Evolutionary conservation across 2,329 filamentous ascomycete genomes (phyloP), one percentile per base, ranked within the genome.

Genomic region (Geosmithia flava): DNA sequence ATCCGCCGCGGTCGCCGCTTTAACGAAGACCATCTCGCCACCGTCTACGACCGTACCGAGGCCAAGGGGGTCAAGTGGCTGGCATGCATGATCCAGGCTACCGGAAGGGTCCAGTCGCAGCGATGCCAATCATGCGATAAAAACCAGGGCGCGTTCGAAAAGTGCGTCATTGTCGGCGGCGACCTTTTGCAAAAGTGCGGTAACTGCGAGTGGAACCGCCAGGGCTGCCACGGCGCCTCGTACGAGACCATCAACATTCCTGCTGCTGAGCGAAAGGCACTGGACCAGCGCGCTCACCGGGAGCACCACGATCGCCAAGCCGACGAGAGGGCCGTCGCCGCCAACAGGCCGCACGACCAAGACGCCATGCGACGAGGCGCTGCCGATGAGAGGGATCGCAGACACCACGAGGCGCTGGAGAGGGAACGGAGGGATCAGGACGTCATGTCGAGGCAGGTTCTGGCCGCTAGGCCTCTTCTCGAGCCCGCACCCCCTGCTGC

Each of bases 141-240:
- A 48, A 64, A 65, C 23, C 60, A 65, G 20, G 72, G 72, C 0
- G 65, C 66, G 0, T 75, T 72, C 52, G 63, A 65, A 2, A 60
- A 65, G 5, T 75, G 72, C 54, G 62, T 74, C 45, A 62, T 69
- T 20, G 57, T 71, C 15, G 66, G 64, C 5, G 65, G 62, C 4
- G 55, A 59, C 7, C 58, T 68, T 3, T 72, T 74, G 47, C 65
- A 66, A 3, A 67, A 69, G 27, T 75, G 72, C 49, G 72, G 69
- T 29, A 75, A 75, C 52, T 75, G 72, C 52, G 69, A 74, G 53
- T 75, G 71, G 71, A 69, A 68, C 51, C 63, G 62, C 2, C 61
- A 64, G 47, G 59, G 60, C 17, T 69, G 66, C 42, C 62, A 64
- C 42, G 59, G 56, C 13, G 59, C 58, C 1, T 57, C 57, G n/a